Conservation (phyloP, 2,329 filamentous ascomycete genomes). For the Penicillium sp. region DNA sequence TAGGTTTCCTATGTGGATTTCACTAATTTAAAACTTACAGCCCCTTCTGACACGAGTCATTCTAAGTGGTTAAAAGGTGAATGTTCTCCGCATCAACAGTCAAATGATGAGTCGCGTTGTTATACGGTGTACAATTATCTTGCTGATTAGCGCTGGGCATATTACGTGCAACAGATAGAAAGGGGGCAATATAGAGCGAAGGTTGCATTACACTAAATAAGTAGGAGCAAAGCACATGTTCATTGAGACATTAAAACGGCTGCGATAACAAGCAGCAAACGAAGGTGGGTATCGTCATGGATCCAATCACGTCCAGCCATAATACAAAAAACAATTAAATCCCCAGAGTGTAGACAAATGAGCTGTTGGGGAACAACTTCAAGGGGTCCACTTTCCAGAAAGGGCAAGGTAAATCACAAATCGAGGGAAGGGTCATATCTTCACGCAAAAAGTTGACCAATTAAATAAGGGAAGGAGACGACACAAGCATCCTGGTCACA, state of each 20-base stretch:
- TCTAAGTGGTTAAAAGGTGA: background rate
- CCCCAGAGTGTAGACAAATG: background rate
- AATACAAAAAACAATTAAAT: conserved; percentile 17
- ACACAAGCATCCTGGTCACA: background rate
- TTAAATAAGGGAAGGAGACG: background rate
- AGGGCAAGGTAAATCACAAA: conserved; percentile 16
- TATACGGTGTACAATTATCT: background rate
- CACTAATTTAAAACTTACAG: background rate
- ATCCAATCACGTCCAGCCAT: conserved; percentile 17
- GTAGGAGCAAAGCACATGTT: background rate
- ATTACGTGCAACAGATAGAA: background rate
- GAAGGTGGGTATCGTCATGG: conserved; percentile 36
- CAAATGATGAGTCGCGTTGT: background rate
- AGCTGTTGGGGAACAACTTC: background rate
- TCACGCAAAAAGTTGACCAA: conserved; percentile 7
- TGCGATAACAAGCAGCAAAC: conserved; percentile 14
- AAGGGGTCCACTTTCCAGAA: background rate
- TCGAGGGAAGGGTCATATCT: conserved; percentile 17
- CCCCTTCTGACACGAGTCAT: background rate
- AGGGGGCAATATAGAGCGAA: background rate
- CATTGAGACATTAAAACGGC: conserved; percentile 7
- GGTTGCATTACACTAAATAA: conserved; percentile 8
- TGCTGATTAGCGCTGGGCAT: background rate
- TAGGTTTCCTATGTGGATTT: background rate
- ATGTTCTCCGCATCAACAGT: background rate